Percentiles rank a stretch among this genome's conserved stretches.
phyloP scores from a whole-genome alignment of 108 stramenopile species.

The Skeletonema marinoi region DNA sequence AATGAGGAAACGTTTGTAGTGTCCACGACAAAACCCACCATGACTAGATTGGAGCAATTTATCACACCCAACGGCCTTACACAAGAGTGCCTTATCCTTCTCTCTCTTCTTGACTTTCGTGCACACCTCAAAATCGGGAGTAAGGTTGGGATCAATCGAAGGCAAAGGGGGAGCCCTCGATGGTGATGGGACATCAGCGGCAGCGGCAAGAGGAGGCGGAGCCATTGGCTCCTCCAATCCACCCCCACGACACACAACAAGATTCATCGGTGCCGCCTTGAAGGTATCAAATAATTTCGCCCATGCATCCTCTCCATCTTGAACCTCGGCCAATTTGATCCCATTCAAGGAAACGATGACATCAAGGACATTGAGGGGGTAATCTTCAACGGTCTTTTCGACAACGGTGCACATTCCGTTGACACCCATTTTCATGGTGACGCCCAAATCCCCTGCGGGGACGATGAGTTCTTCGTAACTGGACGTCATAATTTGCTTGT shows the following conservation, averaged over 20 bases:
- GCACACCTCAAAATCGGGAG: slow-evolving; percentile 1
- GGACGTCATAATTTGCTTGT: neutral
- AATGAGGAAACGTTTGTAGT: slow-evolving; percentile 24
- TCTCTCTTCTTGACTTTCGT: neutral
- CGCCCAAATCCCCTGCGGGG: neutral
- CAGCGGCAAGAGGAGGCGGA: too few species aligned
- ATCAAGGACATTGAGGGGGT: slow-evolving; percentile 12
- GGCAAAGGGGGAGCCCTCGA: neutral
- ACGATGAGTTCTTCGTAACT: neutral
- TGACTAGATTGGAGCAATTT: slow-evolving; percentile 34
- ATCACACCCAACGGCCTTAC: slow-evolving; percentile 31
- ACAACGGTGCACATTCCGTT: slow-evolving; percentile 4
- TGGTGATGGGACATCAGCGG: neutral
- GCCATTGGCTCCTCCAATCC: neutral
- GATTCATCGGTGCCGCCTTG: neutral
- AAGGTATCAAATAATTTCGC: slow-evolving; percentile 12
- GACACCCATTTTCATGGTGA: neutral
- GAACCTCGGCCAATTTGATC: slow-evolving; percentile 9
- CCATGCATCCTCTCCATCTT: slow-evolving; percentile 13
- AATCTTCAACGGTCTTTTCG: neutral
- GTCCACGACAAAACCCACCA: slow-evolving; percentile 38
- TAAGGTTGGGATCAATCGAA: neutral
- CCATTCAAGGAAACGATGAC: slow-evolving; percentile 21
- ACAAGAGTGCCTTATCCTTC: slow-evolving; percentile 13
- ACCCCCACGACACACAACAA: neutral